Base-by-base conservation (phyloP, 2,329 filamentous ascomycete species). In the Colletotrichum trifolii region DNA sequence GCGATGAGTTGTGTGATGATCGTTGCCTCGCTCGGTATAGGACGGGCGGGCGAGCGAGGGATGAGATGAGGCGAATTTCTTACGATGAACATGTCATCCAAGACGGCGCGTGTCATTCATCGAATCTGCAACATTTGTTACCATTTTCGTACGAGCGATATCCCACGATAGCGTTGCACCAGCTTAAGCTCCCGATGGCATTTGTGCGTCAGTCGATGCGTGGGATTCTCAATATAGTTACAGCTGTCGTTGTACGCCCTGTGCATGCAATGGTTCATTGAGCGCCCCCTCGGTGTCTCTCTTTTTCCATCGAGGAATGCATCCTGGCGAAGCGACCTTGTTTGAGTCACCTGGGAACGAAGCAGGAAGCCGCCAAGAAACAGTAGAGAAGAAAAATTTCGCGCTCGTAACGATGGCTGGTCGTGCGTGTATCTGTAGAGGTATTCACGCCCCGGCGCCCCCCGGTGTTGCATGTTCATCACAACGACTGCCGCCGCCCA, bases 181-280 rank as follows among this genome's bases (percentile, higher is more conserved):
- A 25, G 25, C 25, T 25, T 25, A 25, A 25, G 25, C 25, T 25
- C 4, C 25, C 25, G 25, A 25, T 25, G 25, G 1, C 25, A 25
- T 25, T 25, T 25, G 3, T 5, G 4, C 25, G 25, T 25, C 25
- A 5, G 25, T 25, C 25, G 25, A 25, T 25, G 25, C 25, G 4
- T 25, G 25, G 25, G 25, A 25, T 25, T 5, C 4, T 25, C 25
- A 25, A 4, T 25, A 25, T 25, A 4, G 4, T 4, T 25, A 25
- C 4, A 25, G 25, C 25, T 25, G 25, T 25, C 53, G n/a, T 52
- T 15, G 38, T 15, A 13, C 38, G 15, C 25, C n/a, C 34, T 52
- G 52, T 59, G 56, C 56, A 59, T 59, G 47, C 56, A 59, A 59
- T 47, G 56, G 50, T 43, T 54, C 45, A 25, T 25, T 25, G 25